These are phyloP conservation scores for Brassica balearica DNA, from an alignment of 441 rosid genomes.

Conservation along the genomic window DNA sequence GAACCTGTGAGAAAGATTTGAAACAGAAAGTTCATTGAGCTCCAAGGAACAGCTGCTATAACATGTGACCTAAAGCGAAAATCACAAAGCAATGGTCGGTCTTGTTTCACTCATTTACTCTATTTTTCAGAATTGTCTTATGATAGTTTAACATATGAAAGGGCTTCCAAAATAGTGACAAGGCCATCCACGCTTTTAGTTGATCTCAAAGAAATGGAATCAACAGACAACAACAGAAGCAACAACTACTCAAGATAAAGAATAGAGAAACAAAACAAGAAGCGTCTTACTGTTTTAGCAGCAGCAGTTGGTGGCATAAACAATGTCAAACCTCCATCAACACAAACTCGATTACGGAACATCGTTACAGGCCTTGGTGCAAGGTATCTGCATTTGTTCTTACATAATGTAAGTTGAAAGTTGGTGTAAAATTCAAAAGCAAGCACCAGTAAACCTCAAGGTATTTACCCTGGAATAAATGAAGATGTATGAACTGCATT, in stretches of 20 bases:
- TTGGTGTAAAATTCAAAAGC: background rate
- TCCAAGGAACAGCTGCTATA: slow-evolving; percentile 2
- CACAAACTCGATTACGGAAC: slow-evolving; percentile 82
- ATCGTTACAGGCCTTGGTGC: slow-evolving; percentile 92
- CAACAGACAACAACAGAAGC: slow-evolving; percentile 8
- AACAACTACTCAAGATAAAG: background rate
- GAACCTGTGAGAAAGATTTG: slow-evolving; percentile 55
- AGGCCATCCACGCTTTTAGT: background rate
- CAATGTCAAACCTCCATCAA: slow-evolving; percentile 93
- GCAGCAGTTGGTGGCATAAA: slow-evolving; percentile 98
- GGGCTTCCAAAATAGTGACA: background rate
- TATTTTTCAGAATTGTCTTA: background rate
- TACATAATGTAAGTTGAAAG: background rate
- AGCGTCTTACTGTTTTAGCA: slow-evolving; percentile 66
- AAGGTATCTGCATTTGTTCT: slow-evolving; percentile 67
- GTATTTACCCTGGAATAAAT: slow-evolving; percentile 83
- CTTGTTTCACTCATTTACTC: slow-evolving; percentile 9
- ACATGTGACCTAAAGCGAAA: background rate
- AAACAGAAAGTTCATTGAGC: slow-evolving; percentile 5
- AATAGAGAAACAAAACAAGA: slow-evolving; percentile 18
- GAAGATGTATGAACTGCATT: slow-evolving; percentile 87
- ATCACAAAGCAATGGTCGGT: background rate
- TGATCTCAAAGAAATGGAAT: slow-evolving; percentile 3
- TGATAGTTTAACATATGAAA: slow-evolving; percentile 8
- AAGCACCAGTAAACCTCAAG: slow-evolving; percentile 14